Evolutionary conservation across 192 early-diverging fungal genomes (phyloP).

Genomic region (Coemansia sp.): DNA sequence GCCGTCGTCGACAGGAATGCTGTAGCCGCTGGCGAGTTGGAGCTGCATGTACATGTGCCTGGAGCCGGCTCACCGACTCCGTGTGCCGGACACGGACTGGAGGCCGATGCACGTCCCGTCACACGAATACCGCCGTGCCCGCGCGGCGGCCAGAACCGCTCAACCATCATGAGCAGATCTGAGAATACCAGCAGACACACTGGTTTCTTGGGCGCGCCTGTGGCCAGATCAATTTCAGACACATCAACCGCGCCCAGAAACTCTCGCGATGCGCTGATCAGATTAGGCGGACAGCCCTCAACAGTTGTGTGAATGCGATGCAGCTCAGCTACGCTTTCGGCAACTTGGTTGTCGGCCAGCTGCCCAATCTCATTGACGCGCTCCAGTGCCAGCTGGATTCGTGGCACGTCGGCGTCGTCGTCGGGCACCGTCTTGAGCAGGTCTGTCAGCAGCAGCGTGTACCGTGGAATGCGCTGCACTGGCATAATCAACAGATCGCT

Average conservation of each 20-base stretch:
- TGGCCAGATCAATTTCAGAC: slow-evolving; percentile 51
- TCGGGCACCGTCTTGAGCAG: slow-evolving; percentile 45
- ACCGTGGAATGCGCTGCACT: slow-evolving; percentile 78
- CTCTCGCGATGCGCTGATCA: slow-evolving; percentile 58
- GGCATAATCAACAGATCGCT: slow-evolving; percentile 75
- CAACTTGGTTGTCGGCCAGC: slow-evolving; percentile 55
- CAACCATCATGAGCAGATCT: slow-evolving; percentile 55
- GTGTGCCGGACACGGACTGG: slow-evolving; percentile 23
- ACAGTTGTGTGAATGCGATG: slow-evolving; percentile 53
- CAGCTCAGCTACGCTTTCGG: slow-evolving; percentile 52
- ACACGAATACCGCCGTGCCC: slow-evolving; percentile 47
- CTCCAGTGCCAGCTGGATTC: slow-evolving; percentile 49
- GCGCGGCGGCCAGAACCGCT: slow-evolving; percentile 51
- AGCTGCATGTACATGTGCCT: slow-evolving; percentile 14
- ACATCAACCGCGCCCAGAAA: slow-evolving; percentile 54
- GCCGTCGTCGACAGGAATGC: slow-evolving; percentile 40
- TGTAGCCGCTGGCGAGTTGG: slow-evolving; percentile 16
- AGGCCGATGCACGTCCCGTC: slow-evolving; percentile 24
- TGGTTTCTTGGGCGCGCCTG: slow-evolving; percentile 43
- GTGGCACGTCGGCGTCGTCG: slow-evolving; percentile 41
- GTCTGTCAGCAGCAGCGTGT: slow-evolving; percentile 65
- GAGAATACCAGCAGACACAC: slow-evolving; percentile 54
- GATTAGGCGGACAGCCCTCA: slow-evolving; percentile 54
- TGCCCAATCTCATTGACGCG: slow-evolving; percentile 56
- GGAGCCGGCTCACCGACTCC: neutral